phyloP scores from a whole-genome alignment of 345 rosid species.

The Syzygium aromaticum region DNA sequence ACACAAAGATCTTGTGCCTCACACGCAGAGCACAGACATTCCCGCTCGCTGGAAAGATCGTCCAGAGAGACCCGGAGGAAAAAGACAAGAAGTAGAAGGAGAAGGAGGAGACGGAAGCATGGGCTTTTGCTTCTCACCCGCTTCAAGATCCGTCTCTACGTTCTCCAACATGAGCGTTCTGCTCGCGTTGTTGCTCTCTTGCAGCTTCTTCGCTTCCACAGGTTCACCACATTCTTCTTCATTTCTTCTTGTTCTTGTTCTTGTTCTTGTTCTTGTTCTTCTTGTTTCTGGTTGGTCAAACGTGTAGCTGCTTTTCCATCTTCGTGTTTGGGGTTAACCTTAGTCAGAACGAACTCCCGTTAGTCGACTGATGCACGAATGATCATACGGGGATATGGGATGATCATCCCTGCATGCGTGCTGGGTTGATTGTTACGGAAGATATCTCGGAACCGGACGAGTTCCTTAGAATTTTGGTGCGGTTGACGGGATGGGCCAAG shows the following conservation, averaged over 20 bases:
- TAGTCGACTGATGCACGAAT: neutral
- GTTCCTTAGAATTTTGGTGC: neutral
- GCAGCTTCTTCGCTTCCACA: slow-evolving; percentile 31
- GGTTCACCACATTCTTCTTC: slow-evolving; percentile 22
- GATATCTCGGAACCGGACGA: neutral
- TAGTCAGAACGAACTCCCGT: neutral
- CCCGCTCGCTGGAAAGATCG: neutral
- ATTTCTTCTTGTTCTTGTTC: neutral
- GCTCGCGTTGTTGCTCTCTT: slow-evolving; percentile 30
- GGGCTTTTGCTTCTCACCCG: slow-evolving; percentile 19
- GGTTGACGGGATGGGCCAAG: neutral
- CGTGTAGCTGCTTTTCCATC: neutral
- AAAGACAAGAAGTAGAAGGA: neutral
- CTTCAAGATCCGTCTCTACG: slow-evolving; percentile 13
- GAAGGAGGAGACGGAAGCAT: slow-evolving; percentile 7
- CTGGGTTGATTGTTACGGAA: neutral
- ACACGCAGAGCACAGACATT: neutral
- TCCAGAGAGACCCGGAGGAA: neutral
- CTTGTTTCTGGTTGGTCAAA: neutral
- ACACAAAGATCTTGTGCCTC: neutral
- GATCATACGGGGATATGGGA: neutral
- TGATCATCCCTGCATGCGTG: neutral
- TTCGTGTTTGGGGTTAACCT: neutral
- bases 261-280: neutral
- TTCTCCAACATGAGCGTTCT: slow-evolving; percentile 8